Base-by-base conservation (phyloP, 805 yeast genomes). In the Candida coquimbonensis region DNA sequence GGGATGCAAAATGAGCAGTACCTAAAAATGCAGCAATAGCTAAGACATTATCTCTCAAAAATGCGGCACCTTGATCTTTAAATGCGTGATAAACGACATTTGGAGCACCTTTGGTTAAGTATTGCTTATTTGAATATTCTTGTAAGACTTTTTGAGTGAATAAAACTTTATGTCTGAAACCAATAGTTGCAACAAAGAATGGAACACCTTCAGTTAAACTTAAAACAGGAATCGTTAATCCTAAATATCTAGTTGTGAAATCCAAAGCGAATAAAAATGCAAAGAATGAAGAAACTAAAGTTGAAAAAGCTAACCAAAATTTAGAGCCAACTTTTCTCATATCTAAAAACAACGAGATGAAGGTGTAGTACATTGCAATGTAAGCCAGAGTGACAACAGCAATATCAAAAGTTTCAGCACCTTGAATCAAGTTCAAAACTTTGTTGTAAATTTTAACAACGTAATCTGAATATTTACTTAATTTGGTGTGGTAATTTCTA, bases 171-270 rank as follows among this genome's bases (percentile, higher is more conserved):
- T 87, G 85, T 61, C 87, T 89, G 66, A 91, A 91, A 2, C 98
- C 99, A 59, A 91, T 79, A 5, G 88, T 82, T 19, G 95, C 88
- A 21, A 91, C 95, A 59, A 91, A 75, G 65, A 91, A 91, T 21
- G 99, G 99, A 39, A 91, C 67, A 32, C 97, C 97, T 67, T 91
- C 97, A 47, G 89, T 78, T 53, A 91, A 71, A 45, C 87, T 79
- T 45, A 86, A 69, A 45, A 87, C 70, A 9, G 95, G 80, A 31
- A 91, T 81, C 42, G 75, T 75, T 39, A 78, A 67, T 33, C 78
- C 75, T 40, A 85, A 66, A 29, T 77, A 57, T 46, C 74, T 72
- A 32, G 78, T 75, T 9, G 86, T 73, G 42, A 83, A 68, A 49
- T 78, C 79, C 40, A 85, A 71, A 2, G 96, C 96, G 53, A 86